A percentile compares a stretch with the other conserved stretches of the same genome.
Evolutionary conservation across 495 filamentous ascomycete genomes (phyloP).

Genomic region (Aspergillus sparsus): DNA sequence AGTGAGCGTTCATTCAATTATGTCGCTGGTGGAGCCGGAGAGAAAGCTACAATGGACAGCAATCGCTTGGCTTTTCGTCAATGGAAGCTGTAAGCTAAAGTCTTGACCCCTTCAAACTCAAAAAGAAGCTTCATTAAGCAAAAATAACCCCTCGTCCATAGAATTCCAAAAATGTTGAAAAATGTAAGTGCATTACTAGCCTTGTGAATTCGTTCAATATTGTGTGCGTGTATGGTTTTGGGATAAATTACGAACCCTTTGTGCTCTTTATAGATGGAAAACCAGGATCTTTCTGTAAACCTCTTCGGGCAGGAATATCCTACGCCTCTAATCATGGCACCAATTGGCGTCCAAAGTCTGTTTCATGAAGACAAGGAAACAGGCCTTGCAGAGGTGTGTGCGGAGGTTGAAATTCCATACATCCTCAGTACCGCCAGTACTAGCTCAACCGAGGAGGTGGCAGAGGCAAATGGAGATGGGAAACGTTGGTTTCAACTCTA

Average conservation of each 20-base stretch:
- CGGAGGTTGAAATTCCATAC: constrained; percentile 55
- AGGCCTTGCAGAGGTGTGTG: constrained; percentile 54
- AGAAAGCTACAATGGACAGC: constrained; percentile 64
- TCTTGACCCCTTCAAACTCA: background rate
- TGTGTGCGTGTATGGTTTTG: background rate
- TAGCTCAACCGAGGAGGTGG: constrained; percentile 57
- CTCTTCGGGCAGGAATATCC: constrained; percentile 58
- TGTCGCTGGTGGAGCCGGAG: constrained; percentile 64
- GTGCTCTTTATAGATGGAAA: constrained; percentile 31
- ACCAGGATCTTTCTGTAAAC: constrained; percentile 54
- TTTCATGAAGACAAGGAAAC: constrained; percentile 59
- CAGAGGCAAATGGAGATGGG: constrained; percentile 39
- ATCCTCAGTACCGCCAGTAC: constrained; percentile 58
- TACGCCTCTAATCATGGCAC: constrained; percentile 57
- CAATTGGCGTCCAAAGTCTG: constrained; percentile 59
- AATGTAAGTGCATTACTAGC: constrained; percentile 26
- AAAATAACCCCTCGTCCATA: constrained; percentile 9
- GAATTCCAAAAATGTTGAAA: constrained; percentile 47
- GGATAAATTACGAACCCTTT: constrained; percentile 13
- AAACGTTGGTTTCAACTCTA: constrained; percentile 69
- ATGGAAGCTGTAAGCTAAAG: constrained; percentile 55
- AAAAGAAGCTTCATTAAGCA: background rate
- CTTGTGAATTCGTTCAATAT: background rate
- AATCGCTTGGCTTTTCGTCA: constrained; percentile 66
- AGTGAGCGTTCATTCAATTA: constrained; percentile 57